Conservation (phyloP, 2,329 filamentous ascomycete genomes). For the Dothiorella sarmentorum region DNA sequence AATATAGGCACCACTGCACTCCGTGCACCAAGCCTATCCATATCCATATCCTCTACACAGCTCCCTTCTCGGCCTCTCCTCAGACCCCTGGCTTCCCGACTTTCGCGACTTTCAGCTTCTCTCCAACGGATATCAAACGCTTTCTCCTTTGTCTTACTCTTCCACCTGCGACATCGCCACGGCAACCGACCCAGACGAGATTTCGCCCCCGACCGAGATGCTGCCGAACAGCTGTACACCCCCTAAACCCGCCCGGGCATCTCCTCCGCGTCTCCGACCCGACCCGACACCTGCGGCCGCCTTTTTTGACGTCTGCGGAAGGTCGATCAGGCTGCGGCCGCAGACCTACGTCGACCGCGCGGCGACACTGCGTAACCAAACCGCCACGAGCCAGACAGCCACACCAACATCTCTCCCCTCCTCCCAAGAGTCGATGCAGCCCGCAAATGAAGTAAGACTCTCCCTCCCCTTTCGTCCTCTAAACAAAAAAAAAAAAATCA, state of each 20-base stretch:
- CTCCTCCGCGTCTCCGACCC: background rate
- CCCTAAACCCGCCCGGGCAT: background rate
- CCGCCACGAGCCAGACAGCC: background rate
- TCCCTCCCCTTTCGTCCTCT: background rate
- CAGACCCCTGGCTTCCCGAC: background rate
- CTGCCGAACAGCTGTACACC: background rate
- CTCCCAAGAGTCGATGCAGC: too few relatives aligned
- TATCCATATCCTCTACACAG: background rate
- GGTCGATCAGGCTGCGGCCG: background rate
- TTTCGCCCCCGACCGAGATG: background rate
- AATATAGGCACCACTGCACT: conserved; percentile 3
- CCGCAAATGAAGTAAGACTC: too few relatives aligned
- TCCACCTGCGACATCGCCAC: background rate
- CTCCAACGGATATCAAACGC: background rate
- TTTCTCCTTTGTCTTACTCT: background rate
- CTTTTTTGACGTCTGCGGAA: background rate
- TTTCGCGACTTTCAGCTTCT: background rate
- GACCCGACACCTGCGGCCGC: background rate
- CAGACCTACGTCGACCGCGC: background rate
- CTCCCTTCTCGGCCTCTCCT: background rate
- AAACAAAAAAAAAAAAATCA: background rate
- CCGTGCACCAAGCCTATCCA: background rate
- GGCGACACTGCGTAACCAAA: background rate
- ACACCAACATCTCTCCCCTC: background rate
- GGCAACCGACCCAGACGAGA: background rate